Evolutionary conservation across 73 alveolate genomes (phyloP), one percentile per base, ranked within the genome.

Genomic region (Chromera velia): DNA sequence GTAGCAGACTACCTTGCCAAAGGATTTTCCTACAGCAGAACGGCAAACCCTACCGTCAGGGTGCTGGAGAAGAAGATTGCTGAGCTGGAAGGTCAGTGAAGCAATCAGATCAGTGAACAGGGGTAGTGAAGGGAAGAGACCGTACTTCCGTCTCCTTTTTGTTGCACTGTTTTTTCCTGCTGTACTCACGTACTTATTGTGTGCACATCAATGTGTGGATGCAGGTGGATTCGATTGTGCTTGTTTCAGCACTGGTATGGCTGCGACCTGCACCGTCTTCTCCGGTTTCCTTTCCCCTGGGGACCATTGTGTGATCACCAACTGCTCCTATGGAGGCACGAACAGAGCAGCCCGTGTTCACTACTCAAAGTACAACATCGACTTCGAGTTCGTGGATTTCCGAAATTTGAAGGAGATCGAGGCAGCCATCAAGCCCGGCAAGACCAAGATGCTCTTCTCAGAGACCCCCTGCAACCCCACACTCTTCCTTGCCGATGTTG

Each of bases 381-480:
- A 89, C 69, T 85, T 88, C 48, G 64, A 85, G 34, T 91, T 91
- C 76, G 89, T 91, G 63, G 95, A 91, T 82, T 82, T 92, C 76
- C 74, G 88, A 33, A 94, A 91, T 70, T 81, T 83, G 9, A 85
- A 77, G 66, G 83, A 71, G 47, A 87, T 91, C 34, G 81, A 83
- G 66, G 77, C 73, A 30, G 89, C 91, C 32, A 74, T 93, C 32
- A 94, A 87, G 34, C 26, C 67, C 72, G 94, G 83, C 33, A 94
- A 90, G 82, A 93, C 98, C 24, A 93, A 89, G 85, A 69, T 96
- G 72, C 88, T 96, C 76, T 96, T 96, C 96, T 72, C 93, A 31
- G 99, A 96, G 83, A 83, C 98, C 40, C 98, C 99, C 30, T 92
- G 98, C 6, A 96, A 96, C 88, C 99, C 99, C 27, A 85, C 97